These are phyloP conservation scores for Pogostemon cablin DNA, from an alignment of 257 asterid species.

Conservation along the genomic window DNA sequence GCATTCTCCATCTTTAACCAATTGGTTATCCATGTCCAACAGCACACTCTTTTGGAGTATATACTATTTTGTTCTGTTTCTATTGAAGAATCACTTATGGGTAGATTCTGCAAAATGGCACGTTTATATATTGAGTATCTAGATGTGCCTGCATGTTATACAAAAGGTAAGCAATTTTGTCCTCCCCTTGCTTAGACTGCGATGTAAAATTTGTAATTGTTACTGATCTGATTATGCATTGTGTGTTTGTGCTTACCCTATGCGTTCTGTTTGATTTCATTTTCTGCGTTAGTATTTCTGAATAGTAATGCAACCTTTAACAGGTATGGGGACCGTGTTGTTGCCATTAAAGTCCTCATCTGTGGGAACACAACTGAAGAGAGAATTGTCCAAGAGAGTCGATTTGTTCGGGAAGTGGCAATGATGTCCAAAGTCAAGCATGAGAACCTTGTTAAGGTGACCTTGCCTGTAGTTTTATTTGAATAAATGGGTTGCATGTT, in stretches of 20 bases:
- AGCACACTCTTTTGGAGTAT: background rate
- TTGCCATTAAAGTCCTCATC: constrained; percentile 89
- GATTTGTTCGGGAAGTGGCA: constrained; percentile 84
- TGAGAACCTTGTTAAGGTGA: constrained; percentile 92
- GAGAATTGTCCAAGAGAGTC: constrained; percentile 73
- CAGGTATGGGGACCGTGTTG: constrained; percentile 86
- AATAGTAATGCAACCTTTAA: constrained; percentile 1
- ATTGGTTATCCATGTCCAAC: background rate
- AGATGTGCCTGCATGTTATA: background rate
- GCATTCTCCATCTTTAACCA: background rate
- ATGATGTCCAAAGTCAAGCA: constrained; percentile 97
- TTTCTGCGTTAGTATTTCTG: constrained; percentile 4
- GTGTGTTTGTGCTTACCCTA: constrained; percentile 13
- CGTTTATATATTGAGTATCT: constrained; percentile 2
- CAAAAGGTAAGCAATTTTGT: background rate
- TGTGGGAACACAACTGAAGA: constrained; percentile 72
- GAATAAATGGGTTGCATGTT: background rate
- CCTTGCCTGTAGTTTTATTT: background rate
- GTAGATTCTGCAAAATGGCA: background rate
- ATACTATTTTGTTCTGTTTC: background rate
- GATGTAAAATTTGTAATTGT: background rate
- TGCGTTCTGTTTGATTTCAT: constrained; percentile 26
- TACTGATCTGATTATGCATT: constrained; percentile 4
- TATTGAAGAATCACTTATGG: background rate
- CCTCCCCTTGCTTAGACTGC: background rate